A percentile compares a stretch with the other conserved stretches of the same genome.
Conservation (phyloP, 805 yeast species). For the Ogataea saltuana region DNA sequence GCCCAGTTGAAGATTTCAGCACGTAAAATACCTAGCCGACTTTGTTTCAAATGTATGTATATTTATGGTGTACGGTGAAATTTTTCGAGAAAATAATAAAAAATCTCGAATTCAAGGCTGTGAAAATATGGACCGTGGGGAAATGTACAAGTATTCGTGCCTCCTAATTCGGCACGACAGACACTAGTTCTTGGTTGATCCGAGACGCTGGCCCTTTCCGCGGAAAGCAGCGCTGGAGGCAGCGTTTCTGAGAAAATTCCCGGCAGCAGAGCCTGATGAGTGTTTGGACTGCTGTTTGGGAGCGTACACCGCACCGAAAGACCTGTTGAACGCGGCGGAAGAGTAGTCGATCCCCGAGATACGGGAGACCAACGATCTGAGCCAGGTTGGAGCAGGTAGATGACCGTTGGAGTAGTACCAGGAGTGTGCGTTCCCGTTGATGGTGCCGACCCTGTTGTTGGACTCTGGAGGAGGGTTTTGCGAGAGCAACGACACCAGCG, state of each 20-base stretch:
- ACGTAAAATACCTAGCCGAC: too few relatives aligned
- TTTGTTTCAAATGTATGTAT: too few relatives aligned
- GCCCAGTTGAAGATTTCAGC: too few relatives aligned
- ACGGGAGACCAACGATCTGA: conserved; percentile 33
- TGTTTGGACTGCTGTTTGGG: conserved; percentile 15
- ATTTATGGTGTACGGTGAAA: too few relatives aligned
- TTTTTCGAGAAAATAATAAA: too few relatives aligned
- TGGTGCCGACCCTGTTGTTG: conserved; percentile 34
- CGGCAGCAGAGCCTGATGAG: conserved; percentile 16
- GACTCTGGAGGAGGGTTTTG: conserved; percentile 23
- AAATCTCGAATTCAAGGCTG: too few relatives aligned
- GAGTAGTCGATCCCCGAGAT: conserved; percentile 35
- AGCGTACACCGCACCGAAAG: conserved; percentile 23
- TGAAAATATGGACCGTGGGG: too few relatives aligned
- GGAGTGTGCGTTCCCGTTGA: conserved; percentile 23
- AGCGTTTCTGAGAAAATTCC: conserved; percentile 21
- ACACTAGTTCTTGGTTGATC: conserved; percentile 18
- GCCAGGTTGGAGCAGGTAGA: conserved; percentile 55
- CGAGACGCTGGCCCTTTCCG: conserved; percentile 36
- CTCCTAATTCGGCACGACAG: background rate
- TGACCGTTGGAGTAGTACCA: conserved; percentile 55
- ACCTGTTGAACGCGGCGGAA: conserved; percentile 30
- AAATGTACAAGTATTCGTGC: too few relatives aligned
- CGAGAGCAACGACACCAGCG: conserved; percentile 35
- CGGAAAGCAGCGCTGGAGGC: conserved; percentile 38